Evolutionary conservation across 331 rosid species (phyloP), one percentile per base, ranked within the genome.

Genomic region (Quercus lobata): DNA sequence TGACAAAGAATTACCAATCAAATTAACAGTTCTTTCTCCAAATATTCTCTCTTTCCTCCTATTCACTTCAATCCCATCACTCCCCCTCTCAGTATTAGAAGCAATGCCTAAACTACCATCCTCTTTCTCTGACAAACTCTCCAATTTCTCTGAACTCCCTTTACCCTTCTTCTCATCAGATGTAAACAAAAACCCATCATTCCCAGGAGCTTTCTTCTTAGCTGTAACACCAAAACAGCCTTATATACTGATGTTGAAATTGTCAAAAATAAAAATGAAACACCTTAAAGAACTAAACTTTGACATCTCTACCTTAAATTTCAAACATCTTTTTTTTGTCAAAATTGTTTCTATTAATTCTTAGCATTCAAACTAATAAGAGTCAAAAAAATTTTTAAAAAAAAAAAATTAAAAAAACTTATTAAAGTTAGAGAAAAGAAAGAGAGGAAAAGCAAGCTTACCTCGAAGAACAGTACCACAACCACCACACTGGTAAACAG

Each of bases 391-490:
- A 57, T 22, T 22, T n/a, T n/a, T n/a, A n/a, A n/a, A 22, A 30
- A 11, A 58, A 57, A 74, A n/a, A 79, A 57, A 16, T 22, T 22
- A 60, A 44, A 58, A 69, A 1, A n/a, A 1, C 3, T 24, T 70
- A 41, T 8, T 41, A 2, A 41, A 21, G 73, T 46, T 21, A 49
- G 22, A 54, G 22, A 74, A 35, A 56, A 27, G 35, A 55, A 49
- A 16, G 4, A 52, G 63, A 18, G 61, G 25, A 75, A 17, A 74
- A 8, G 62, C 3, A 63, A 56, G 25, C 84, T 49, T 81, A 76
- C 91, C 86, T 85, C 80, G 65, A 49, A 78, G 87, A 80, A 75
- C 76, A 71, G 74, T 30, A 17, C 79, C 85, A 68, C 88, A 85
- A 2, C 86, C 82, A 70, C 86, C 88, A 68, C 86, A 85, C 81